Evolutionary conservation across 78 protist species (phyloP), one percentile per base, ranked within the genome.

Genomic region (Blattamonas nauphoetae): DNA sequence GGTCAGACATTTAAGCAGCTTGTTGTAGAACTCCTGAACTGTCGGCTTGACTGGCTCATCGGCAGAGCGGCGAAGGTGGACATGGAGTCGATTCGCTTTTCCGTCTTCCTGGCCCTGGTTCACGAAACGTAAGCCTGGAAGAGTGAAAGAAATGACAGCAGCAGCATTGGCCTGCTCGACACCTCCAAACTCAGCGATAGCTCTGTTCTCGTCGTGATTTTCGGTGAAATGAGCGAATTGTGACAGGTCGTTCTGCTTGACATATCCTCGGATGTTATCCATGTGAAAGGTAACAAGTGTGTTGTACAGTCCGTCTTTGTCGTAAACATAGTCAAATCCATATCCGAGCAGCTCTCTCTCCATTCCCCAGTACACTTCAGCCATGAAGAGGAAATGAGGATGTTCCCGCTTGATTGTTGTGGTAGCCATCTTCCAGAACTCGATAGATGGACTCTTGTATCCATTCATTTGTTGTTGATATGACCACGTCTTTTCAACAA

Each of bases 321-420:
- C 97, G 35, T 95, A 95, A 81, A 93, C 88, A 78, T 86, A 94
- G 41, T 95, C 97, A 45, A 95, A 95, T 0, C 97, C 97, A 1
- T 79, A 46, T 71, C 78, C 45, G 81, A 85, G 90, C 33, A 95
- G 87, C 2, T 64, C 34, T 5, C 41, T 79, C 86, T 90, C 96
- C 34, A 0, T 11, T 43, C 90, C 82, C 93, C 91, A 89, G 63
- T 92, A 92, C 1, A 85, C 92, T 89, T 95, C 97, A 4, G 95
- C 97, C 34, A 92, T 44, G 86, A 95, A 95, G 42, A 89, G 91
- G 33, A 80, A 42, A 38, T 64, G 45, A n/a, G 96, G 96, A 86
- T 89, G 91, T 6, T 45, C 29, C 21, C 6, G 32, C 91, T 92
- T 93, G 3, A 95, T 93, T 33, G 42, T 55, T 11, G 5, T 5